These are phyloP conservation scores for Globisporangium paroecandrum DNA, from an alignment of 352 stramenopile genomes.

Conservation along the genomic window DNA sequence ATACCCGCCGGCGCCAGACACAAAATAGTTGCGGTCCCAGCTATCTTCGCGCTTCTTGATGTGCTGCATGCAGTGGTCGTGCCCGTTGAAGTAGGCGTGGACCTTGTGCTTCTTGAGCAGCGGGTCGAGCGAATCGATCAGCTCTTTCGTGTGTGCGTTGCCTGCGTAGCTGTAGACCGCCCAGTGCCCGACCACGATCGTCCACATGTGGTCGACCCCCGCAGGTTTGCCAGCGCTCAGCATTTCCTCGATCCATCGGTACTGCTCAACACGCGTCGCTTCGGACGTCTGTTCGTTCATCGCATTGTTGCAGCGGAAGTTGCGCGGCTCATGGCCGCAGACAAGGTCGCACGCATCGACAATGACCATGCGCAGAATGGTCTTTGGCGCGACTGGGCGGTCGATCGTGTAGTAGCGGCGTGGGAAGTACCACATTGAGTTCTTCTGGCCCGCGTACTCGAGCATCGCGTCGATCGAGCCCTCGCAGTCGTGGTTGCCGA, in stretches of 20 bases:
- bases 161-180: conserved; percentile 81
- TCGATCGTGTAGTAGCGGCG: conserved; percentile 79
- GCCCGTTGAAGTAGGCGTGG: conserved; percentile 85
- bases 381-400: conserved; percentile 70
- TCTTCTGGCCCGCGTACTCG: conserved; percentile 60
- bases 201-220: conserved; percentile 83
- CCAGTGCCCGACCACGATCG: conserved; percentile 81
- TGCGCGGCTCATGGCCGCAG: conserved; percentile 73
- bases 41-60: conserved; percentile 47
- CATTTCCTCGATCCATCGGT: conserved; percentile 71
- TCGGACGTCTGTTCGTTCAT: conserved; percentile 79
- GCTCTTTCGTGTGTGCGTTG: conserved; percentile 73
- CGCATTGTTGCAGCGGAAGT: conserved; percentile 66
- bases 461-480: conserved; percentile 80
- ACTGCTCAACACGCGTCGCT: conserved; percentile 57
- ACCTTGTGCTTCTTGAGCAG: conserved; percentile 80
- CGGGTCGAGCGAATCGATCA: conserved; percentile 70
- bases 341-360: conserved; percentile 82
- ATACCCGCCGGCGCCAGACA: conserved; percentile 78
- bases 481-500: conserved; percentile 88
- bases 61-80: conserved; percentile 85
- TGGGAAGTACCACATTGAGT: conserved; percentile 79
- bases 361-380: conserved; percentile 75
- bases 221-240: conserved; percentile 53
- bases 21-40: conserved; percentile 71